Base-by-base conservation (phyloP, 176 grass and related monocot genomes). In the Cenchrus fungigraminus region DNA sequence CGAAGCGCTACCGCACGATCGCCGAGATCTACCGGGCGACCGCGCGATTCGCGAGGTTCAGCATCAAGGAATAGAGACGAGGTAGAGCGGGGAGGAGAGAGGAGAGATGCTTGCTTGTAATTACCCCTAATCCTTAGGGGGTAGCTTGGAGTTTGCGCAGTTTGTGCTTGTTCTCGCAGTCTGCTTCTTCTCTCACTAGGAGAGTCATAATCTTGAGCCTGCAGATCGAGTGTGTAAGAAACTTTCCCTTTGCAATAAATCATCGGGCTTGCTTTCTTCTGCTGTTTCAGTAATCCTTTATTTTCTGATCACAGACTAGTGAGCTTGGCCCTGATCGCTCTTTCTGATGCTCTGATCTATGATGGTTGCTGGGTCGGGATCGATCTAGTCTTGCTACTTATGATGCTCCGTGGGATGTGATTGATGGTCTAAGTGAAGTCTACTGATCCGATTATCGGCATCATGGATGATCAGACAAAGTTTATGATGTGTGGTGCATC, bases 1-100 rank as follows among this genome's bases (percentile, higher is more conserved):
- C 45, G 79, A 87, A 51, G 79, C 75, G 87, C 80, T 89, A 78
- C 52, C 89, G 91, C 40, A 44, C 67, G 85, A 87, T 92, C 80
- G 44, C 69, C 2, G 87, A 92, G 79, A 75, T 98, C 81, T 98
- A 95, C 64, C 68, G 37, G 1, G 71, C 66, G 15, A 92, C 85
- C 9, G 59, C 8, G 8, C 52, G 62, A 72, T 89, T 92, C 60
- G 49, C 78, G 73, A 77, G 66, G 22, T 17, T 61, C 74, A 80
- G 6, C 84, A 10, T 68, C 68, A 61, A 87, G 62, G 25, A 80
- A 43, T 87, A 91, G 69, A 91, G 69, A 75, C 25, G 32, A 71
- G 50, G 25, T 32, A 74, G 46, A 65, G 68, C 57, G 32, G 12
- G 68, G 73, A 78, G 66, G 44, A 64, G 85, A 67, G n/a, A 46